Evolutionary conservation across 306 rosid genomes (phyloP).

Genomic region (Citrullus colocynthis): DNA sequence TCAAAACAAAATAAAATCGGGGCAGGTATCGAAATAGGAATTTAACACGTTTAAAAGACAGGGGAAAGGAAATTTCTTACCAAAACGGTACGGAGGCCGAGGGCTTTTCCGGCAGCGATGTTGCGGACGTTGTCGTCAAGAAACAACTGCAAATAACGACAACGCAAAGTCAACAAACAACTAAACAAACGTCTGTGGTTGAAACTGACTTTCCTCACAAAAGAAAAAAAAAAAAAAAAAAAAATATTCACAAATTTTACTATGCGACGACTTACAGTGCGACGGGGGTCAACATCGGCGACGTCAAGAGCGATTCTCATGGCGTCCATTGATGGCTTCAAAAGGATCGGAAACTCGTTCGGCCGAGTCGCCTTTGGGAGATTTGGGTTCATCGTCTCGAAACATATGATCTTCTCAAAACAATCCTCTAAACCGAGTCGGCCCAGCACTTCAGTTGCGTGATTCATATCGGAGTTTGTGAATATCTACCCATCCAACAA

Average conservation of each 20-base stretch:
- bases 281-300: constrained; percentile 53
- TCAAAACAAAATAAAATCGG: background rate
- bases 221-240: background rate
- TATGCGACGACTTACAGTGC: constrained; percentile 27
- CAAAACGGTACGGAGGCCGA: constrained; percentile 66
- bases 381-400: constrained; percentile 83
- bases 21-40: background rate
- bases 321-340: constrained; percentile 73
- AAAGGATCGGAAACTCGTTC: constrained; percentile 54
- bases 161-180: background rate
- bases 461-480: constrained; percentile 68
- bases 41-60: background rate
- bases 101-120: constrained; percentile 54
- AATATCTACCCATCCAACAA: constrained; percentile 35
- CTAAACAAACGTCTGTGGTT: too few species aligned
- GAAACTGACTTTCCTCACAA: background rate
- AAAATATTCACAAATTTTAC: background rate
- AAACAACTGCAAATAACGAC: constrained; percentile 36
- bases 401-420: constrained; percentile 66
- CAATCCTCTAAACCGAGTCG: constrained; percentile 50
- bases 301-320: constrained; percentile 36
- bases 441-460: constrained; percentile 46
- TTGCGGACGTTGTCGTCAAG: constrained; percentile 61
- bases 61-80: constrained; percentile 17
- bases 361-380: constrained; percentile 40